phyloP scores from a whole-genome alignment of 768 basidiomycete species.

The Boletales sp. region DNA sequence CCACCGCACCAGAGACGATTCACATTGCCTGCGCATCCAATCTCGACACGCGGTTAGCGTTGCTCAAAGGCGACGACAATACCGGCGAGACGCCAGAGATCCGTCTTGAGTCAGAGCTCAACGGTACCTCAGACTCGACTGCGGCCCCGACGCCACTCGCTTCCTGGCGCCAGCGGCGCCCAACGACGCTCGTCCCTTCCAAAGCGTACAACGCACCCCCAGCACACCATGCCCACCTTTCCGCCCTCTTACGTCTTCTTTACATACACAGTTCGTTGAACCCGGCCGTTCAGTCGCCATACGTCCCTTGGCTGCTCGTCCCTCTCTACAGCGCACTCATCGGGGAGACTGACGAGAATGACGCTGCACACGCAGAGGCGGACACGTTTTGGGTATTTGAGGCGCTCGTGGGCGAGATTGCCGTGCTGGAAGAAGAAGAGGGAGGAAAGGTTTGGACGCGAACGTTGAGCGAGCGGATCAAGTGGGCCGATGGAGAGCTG shows the following conservation, averaged over 20 bases:
- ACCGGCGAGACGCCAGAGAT: constrained; percentile 36
- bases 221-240: constrained; percentile 57
- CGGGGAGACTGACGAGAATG: constrained; percentile 59
- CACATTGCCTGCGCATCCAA: constrained; percentile 47
- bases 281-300: constrained; percentile 64
- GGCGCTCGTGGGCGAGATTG: constrained; percentile 66
- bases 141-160: constrained; percentile 22
- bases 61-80: constrained; percentile 35
- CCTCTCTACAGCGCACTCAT: constrained; percentile 62
- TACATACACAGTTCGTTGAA: constrained; percentile 72
- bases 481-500: constrained; percentile 63
- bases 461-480: constrained; percentile 55
- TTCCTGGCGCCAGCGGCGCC: constrained; percentile 24
- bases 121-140: background rate
- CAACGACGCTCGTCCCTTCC: constrained; percentile 47
- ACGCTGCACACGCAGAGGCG: constrained; percentile 67
- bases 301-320: constrained; percentile 66
- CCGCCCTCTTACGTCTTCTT: constrained; percentile 64
- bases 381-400: constrained; percentile 85
- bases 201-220: constrained; percentile 41
- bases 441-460: constrained; percentile 59
- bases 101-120: constrained; percentile 33
- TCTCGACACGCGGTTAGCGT: constrained; percentile 51
- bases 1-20: constrained; percentile 41
- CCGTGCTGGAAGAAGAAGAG: constrained; percentile 70